Percentiles rank a stretch among this genome's conserved stretches.
These are phyloP conservation scores for Coniochaeta prunicola DNA, from an alignment of 2,329 filamentous ascomycete genomes.

Conservation along the genomic window DNA sequence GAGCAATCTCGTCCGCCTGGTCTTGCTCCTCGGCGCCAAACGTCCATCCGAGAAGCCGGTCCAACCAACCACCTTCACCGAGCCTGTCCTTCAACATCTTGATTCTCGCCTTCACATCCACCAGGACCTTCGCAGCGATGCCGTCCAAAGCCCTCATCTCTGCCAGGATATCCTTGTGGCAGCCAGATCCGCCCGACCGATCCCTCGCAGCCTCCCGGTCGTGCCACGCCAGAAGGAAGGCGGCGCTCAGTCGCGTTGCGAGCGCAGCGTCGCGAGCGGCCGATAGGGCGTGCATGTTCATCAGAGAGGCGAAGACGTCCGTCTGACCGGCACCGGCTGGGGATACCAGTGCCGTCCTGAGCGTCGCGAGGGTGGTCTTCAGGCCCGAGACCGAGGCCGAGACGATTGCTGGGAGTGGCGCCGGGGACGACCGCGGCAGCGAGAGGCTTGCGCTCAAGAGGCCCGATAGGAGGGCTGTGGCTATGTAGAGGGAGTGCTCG, in stretches of 20 bases:
- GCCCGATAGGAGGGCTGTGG: conserved; percentile 31
- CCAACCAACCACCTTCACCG: conserved; percentile 27
- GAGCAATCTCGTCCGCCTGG: conserved; percentile 12
- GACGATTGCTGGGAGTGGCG: conserved; percentile 1
- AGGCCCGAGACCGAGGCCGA: conserved; percentile 12
- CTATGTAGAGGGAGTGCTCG: conserved; percentile 36
- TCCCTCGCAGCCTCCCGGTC: conserved; percentile 25
- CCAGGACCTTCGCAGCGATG: conserved; percentile 15
- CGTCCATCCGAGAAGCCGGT: conserved; percentile 24
- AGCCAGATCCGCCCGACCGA: conserved; percentile 20
- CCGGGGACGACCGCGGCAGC: conserved; percentile 3
- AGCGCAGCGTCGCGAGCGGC: conserved; percentile 28
- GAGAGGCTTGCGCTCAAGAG: conserved; percentile 15
- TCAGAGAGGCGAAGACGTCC: conserved; percentile 19
- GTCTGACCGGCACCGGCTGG: conserved; percentile 2
- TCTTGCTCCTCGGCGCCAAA: conserved; percentile 15
- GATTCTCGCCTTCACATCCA: conserved; percentile 22
- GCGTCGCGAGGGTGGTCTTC: conserved; percentile 9
- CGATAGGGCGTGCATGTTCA: conserved; percentile 26
- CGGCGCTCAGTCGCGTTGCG: conserved; percentile 21
- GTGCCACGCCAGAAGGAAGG: conserved; percentile 21
- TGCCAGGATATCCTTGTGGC: conserved; percentile 23
- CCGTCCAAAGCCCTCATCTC: conserved; percentile 24
- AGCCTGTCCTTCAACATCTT: conserved; percentile 21
- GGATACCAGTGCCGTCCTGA: conserved; percentile 6